phyloP scores from a whole-genome alignment of 805 yeast species.

The Wickerhamomyces pijperi region DNA sequence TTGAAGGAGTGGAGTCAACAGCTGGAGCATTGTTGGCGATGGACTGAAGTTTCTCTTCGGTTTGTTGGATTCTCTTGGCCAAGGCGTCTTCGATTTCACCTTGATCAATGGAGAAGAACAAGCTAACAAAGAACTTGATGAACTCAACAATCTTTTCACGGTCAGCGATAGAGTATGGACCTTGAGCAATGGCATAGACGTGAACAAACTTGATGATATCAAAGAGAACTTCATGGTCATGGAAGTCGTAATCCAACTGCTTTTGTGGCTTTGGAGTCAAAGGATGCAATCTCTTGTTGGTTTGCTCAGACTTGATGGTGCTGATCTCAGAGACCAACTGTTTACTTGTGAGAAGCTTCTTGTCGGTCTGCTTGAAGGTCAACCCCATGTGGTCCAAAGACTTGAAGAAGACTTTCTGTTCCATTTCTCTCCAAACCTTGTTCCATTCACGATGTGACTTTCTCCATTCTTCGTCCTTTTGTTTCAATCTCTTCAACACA shows the following conservation, averaged over 20 bases:
- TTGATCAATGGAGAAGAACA: conserved; percentile 56
- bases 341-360: conserved; percentile 80
- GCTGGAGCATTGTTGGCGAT: conserved; percentile 1
- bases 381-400: conserved; percentile 91
- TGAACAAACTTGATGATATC: conserved; percentile 65
- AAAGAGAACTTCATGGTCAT: conserved; percentile 55
- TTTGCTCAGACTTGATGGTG: conserved; percentile 84
- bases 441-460: conserved; percentile 98
- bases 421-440: conserved; percentile 97
- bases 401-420: conserved; percentile 87
- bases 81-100: conserved; percentile 33
- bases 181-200: conserved; percentile 54
- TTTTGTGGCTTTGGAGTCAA: conserved; percentile 79
- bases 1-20: not conserved
- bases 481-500: conserved; percentile 84
- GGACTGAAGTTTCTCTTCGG: conserved; percentile 12
- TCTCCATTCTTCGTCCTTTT: conserved; percentile 98
- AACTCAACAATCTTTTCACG: conserved; percentile 67
- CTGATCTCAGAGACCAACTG: conserved; percentile 86
- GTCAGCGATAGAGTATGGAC: conserved; percentile 71
- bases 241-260: conserved; percentile 50
- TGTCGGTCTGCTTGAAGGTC: conserved; percentile 94
- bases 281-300: conserved; percentile 77
- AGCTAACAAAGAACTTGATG: conserved; percentile 54
- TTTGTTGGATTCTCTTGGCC: conserved; percentile 17